Base-by-base conservation (phyloP, 2,329 filamentous ascomycete genomes). In the Calonectria hongkongensis region DNA sequence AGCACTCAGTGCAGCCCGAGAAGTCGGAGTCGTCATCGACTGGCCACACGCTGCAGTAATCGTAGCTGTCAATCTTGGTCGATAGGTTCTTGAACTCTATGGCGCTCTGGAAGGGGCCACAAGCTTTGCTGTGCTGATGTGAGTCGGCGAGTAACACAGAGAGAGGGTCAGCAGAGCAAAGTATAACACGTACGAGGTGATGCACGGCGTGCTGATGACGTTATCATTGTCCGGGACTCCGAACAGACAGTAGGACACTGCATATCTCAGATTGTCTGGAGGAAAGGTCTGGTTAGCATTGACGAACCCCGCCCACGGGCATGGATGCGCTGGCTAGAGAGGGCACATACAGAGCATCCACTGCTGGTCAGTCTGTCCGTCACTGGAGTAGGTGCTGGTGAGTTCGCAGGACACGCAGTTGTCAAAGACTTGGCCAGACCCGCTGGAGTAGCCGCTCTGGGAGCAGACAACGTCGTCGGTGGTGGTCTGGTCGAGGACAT, bases 241-340 rank as follows among this genome's bases (percentile, higher is more conserved):
- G 72, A 87, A 92, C 0, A 92, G 76, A 77, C 91, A 93, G 76
- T 87, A 87, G 2, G 88, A 88, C 2, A 88, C 75, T 7, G 89
- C 85, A 77, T 87, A 92, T 78, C 91, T 86, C 66, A 92, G 75
- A 75, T 92, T 92, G 74, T 92, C 90, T 92, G 47, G 4, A 51
- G 9, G n/a, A 2, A 25, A 28, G 8, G 33, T 65, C 18, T 10
- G 41, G 74, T 79, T 33, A 77, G 81, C 71, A 64, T 54, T 43
- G 48, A 6, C 21, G 16, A 47, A 47, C 36, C 25, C 28, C 58
- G 33, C 36, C 9, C 5, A n/a, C 25, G 18, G 4, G 27, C 21
- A 36, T 25, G 12, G 41, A 28, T 51, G n/a, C 15, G 7, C 9
- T n/a, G 25, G 45, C 12, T 25, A n/a, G 16, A 48, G 16, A 48